A percentile compares a stretch with the other conserved stretches of the same genome.
These are phyloP conservation scores for Allium sativum DNA, from an alignment of 106 monocot genomes.

Conservation along the genomic window DNA sequence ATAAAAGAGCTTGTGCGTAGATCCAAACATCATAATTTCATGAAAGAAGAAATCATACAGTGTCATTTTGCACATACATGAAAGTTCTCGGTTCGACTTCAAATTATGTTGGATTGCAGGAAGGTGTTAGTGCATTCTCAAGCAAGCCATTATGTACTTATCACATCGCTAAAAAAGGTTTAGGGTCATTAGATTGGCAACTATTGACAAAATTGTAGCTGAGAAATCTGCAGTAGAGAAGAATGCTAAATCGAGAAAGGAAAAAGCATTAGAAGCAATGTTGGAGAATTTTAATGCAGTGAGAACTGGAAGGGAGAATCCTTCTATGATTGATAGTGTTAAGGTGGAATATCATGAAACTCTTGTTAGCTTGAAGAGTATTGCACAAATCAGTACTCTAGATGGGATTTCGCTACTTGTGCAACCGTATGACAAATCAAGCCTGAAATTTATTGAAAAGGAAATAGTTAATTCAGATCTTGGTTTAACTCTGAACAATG, in stretches of 20 bases:
- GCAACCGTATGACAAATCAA: constrained; percentile 91
- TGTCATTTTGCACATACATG: background rate
- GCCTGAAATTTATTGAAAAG: constrained; percentile 90
- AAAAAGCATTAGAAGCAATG: constrained; percentile 77
- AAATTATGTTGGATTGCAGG: constrained; percentile 16
- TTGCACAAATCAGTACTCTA: constrained; percentile 92
- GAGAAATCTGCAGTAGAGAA: constrained; percentile 73
- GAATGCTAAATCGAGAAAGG: constrained; percentile 72
- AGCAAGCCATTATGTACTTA: constrained; percentile 3
- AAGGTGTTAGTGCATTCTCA: constrained; percentile 16
- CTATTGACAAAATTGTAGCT: constrained; percentile 84
- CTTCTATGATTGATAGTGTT: constrained; percentile 84
- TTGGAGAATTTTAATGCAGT: constrained; percentile 67
- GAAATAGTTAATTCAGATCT: constrained; percentile 32
- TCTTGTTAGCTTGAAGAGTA: constrained; percentile 80
- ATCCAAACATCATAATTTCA: too few species aligned
- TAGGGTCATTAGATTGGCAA: constrained; percentile 46
- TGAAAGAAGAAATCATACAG: background rate
- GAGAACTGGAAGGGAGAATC: constrained; percentile 93
- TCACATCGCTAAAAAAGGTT: constrained; percentile 3
- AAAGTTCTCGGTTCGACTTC: constrained; percentile 18
- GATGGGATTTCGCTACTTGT: constrained; percentile 82
- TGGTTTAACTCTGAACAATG: too few species aligned
- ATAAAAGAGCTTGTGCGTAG: too few species aligned
- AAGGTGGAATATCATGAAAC: constrained; percentile 95